These are phyloP conservation scores for Candida andamanensis DNA, from an alignment of 805 yeast species.

Conservation along the genomic window DNA sequence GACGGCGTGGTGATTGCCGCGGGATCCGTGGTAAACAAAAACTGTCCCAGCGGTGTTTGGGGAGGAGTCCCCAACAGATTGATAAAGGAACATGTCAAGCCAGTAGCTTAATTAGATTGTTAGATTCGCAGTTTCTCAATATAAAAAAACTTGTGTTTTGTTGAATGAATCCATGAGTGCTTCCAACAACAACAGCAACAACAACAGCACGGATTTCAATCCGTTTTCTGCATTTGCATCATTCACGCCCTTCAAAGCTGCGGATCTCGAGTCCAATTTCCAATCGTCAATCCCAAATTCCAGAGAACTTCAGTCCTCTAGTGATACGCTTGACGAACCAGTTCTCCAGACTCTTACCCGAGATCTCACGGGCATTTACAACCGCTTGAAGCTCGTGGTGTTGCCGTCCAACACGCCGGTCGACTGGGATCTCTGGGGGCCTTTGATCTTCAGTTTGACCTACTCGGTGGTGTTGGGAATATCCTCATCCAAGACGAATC, in stretches of 20 bases:
- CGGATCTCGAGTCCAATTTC: slow-evolving; percentile 21
- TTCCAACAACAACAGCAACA: too few relatives aligned
- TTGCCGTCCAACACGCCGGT: slow-evolving; percentile 34
- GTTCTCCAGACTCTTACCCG: slow-evolving; percentile 48
- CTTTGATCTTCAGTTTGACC: slow-evolving; percentile 54
- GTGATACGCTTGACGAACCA: slow-evolving; percentile 71
- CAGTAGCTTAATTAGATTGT: too few relatives aligned
- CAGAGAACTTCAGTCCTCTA: slow-evolving; percentile 51
- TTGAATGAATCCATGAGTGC: too few relatives aligned
- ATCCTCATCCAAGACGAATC: slow-evolving; percentile 40
- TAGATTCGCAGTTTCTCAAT: too few relatives aligned
- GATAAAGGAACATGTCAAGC: too few relatives aligned
- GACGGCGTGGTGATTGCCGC: slow-evolving; percentile 61
- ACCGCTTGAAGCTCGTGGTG: slow-evolving; percentile 33
- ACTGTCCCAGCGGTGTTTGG: slow-evolving; percentile 52
- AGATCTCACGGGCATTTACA: slow-evolving; percentile 32
- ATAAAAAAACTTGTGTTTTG: too few relatives aligned
- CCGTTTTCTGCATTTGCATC: slow-evolving; percentile 32
- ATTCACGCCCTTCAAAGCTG: slow-evolving; percentile 17
- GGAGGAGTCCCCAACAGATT: slow-evolving; percentile 63
- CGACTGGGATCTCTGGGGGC: slow-evolving; percentile 72
- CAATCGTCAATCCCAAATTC: too few relatives aligned
- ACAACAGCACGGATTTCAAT: too few relatives aligned
- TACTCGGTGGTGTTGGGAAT: slow-evolving; percentile 51
- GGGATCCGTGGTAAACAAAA: slow-evolving; percentile 58